Evolutionary conservation across 2,329 filamentous ascomycete genomes (phyloP).

Genomic region (Lecanicillium sp.): DNA sequence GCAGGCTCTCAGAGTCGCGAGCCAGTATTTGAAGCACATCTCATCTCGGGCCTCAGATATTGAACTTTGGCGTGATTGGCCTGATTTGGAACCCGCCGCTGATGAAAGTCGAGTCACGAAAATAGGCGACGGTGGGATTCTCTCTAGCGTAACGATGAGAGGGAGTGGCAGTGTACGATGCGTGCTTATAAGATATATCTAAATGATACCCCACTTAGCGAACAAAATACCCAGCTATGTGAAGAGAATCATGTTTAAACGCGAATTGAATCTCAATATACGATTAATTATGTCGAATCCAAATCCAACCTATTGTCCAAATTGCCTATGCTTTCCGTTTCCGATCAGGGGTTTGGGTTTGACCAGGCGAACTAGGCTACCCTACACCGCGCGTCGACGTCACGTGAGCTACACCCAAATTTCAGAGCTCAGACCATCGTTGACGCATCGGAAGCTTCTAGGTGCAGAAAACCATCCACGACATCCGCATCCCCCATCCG

Average conservation of each 20-base stretch:
- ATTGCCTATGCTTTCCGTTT: background rate
- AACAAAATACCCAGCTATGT: background rate
- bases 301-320: too few relatives aligned
- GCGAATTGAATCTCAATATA: too few relatives aligned
- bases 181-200: conserved; percentile 26
- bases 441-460: conserved; percentile 4
- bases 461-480: background rate
- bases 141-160: conserved; percentile 25
- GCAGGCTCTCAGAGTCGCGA: conserved; percentile 59
- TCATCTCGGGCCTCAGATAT: conserved; percentile 26
- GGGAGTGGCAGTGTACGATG: conserved; percentile 42
- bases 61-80: conserved; percentile 69
- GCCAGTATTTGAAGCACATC: conserved; percentile 30
- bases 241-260: too few relatives aligned
- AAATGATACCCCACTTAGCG: background rate
- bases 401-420: conserved; percentile 10
- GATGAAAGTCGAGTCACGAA: conserved; percentile 17
- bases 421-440: conserved; percentile 6
- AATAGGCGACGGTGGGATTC: conserved; percentile 7
- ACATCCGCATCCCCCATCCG: background rate
- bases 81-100: conserved; percentile 30
- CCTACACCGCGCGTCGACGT: conserved; percentile 1
- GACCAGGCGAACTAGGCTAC: too few relatives aligned
- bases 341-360: background rate
- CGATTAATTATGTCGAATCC: too few relatives aligned